Evolutionary conservation across 1,284 basidiomycete genomes (phyloP).

Genomic region (Trichosporon coremiiforme): DNA sequence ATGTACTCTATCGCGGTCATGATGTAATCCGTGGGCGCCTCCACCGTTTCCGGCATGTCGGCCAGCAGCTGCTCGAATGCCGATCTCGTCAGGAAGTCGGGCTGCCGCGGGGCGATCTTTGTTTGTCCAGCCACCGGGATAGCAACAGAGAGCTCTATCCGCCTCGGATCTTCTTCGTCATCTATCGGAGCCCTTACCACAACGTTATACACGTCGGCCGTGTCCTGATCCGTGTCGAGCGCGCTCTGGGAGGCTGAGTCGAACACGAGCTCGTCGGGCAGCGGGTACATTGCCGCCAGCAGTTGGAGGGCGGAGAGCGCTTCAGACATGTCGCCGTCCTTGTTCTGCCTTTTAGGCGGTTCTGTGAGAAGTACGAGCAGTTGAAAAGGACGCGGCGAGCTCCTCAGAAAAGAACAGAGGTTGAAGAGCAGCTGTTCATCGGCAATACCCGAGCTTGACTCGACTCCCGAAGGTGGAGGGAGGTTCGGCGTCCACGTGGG

Average conservation of each 20-base stretch:
- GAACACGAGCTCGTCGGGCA: constrained; percentile 41
- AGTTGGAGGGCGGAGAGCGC: constrained; percentile 39
- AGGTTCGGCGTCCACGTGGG: not conserved
- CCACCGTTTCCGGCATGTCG: constrained; percentile 13
- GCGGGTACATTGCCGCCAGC: constrained; percentile 52
- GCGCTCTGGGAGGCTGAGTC: constrained; percentile 27
- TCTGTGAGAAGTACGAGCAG: too few relatives aligned
- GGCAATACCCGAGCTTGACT: constrained; percentile 6
- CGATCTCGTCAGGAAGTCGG: constrained; percentile 33
- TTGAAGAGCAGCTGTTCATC: not conserved
- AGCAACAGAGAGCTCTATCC: constrained; percentile 22
- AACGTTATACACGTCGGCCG: constrained; percentile 11
- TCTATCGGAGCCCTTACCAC: constrained; percentile 26
- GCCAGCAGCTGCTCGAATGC: constrained; percentile 29
- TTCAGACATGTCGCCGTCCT: constrained; percentile 5
- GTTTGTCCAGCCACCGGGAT: constrained; percentile 2
- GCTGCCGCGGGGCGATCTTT: constrained; percentile 35
- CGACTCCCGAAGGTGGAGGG: not conserved
- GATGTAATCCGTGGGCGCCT: constrained; percentile 37
- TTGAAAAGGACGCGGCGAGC: too few relatives aligned
- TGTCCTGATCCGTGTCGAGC: constrained; percentile 8
- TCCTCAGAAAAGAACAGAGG: not conserved
- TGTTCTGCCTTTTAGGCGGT: too few relatives aligned
- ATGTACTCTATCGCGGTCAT: constrained; percentile 39
- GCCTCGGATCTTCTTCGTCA: constrained; percentile 8